phyloP scores from a whole-genome alignment of 176 grass and related monocot genomes.

The Triticum timopheevii region DNA sequence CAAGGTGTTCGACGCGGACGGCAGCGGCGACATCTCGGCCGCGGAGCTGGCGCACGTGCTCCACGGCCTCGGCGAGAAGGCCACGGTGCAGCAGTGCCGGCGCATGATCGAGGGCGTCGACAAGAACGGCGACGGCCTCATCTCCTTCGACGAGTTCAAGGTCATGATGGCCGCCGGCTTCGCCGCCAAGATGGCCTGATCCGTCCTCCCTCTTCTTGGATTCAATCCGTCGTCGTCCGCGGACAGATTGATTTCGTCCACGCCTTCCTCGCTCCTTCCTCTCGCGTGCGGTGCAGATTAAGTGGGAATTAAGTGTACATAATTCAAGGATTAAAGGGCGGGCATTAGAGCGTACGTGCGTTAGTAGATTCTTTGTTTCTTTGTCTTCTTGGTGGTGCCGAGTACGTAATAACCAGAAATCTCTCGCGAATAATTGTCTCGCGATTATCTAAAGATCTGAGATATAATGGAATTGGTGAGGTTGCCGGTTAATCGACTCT shows the following conservation, averaged over 20 bases:
- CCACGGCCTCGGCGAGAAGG: slow-evolving; percentile 71
- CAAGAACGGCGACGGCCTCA: slow-evolving; percentile 74
- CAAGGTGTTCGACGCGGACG: slow-evolving; percentile 79
- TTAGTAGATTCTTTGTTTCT: neutral
- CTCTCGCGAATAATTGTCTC: neutral
- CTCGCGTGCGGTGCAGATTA: neutral
- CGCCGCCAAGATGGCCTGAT: neutral
- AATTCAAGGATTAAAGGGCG: neutral
- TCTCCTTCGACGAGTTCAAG: slow-evolving; percentile 94
- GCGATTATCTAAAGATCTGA: neutral
- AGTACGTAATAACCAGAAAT: neutral
- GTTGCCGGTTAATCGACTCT: neutral
- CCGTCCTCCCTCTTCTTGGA: too few species aligned
- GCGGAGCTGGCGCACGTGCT: slow-evolving; percentile 80
- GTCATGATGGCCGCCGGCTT: slow-evolving; percentile 77
- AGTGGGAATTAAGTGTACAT: neutral
- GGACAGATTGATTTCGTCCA: neutral
- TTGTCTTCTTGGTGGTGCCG: neutral
- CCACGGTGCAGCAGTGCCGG: slow-evolving; percentile 68
- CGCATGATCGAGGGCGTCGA: slow-evolving; percentile 95
- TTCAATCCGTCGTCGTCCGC: too few species aligned
- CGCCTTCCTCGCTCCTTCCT: too few species aligned
- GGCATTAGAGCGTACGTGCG: neutral
- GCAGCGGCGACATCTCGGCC: slow-evolving; percentile 77
- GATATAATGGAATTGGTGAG: neutral